phyloP scores from a whole-genome alignment of 805 yeast genomes.

The Myxozyma mucilagina region DNA sequence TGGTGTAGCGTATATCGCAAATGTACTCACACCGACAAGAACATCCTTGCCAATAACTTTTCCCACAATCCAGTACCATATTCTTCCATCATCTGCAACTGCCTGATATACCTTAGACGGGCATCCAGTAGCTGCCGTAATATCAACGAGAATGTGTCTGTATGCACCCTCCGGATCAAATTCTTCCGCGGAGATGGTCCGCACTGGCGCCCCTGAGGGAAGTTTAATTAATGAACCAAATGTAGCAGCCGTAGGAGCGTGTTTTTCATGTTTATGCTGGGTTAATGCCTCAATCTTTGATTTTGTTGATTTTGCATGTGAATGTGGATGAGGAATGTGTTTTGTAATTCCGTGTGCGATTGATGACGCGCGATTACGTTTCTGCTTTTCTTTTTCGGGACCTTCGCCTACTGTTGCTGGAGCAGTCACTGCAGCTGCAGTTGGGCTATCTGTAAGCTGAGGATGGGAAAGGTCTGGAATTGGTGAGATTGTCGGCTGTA shows the following conservation, averaged over 20 bases:
- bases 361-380: background rate
- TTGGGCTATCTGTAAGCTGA: no score
- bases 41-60: conserved; percentile 11
- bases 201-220: conserved; percentile 16
- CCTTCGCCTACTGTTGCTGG: background rate
- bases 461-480: no score
- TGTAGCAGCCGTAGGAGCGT: conserved; percentile 10
- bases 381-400: background rate
- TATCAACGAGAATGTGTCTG: conserved; percentile 8
- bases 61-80: conserved; percentile 28
- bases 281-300: background rate
- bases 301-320: background rate
- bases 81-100: conserved; percentile 8
- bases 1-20: conserved; percentile 1
- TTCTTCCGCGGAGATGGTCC: conserved; percentile 14
- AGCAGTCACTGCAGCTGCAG: background rate
- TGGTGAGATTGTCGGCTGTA: background rate
- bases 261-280: background rate
- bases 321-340: conserved; percentile 6
- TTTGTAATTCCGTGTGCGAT: conserved; percentile 6
- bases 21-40: conserved; percentile 22
- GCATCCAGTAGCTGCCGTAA: conserved; percentile 26
- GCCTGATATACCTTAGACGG: conserved; percentile 22
- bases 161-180: conserved; percentile 27
- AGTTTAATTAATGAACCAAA: conserved; percentile 7